These are phyloP conservation scores for Tricholoma saponaceum DNA, from an alignment of 768 basidiomycete genomes.

Conservation along the genomic window DNA sequence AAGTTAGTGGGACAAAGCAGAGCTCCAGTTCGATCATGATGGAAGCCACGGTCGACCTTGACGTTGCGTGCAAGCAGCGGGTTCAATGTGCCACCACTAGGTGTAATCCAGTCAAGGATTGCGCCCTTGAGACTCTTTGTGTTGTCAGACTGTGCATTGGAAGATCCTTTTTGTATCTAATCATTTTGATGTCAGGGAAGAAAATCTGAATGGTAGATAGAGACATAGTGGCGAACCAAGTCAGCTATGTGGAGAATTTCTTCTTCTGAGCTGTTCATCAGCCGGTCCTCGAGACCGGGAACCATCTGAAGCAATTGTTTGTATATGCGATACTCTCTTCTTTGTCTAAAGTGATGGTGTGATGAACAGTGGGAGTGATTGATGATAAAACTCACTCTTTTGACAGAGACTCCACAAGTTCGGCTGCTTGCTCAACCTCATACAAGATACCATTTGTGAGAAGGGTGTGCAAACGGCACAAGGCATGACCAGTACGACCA, in stretches of 20 bases:
- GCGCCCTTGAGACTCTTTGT: not conserved
- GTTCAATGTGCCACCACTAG: constrained; percentile 1
- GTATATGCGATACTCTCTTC: constrained; percentile 11
- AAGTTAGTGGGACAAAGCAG: not conserved
- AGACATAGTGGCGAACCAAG: constrained; percentile 5
- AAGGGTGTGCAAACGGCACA: constrained; percentile 17
- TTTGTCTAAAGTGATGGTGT: constrained; percentile 8
- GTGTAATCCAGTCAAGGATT: constrained; percentile 16
- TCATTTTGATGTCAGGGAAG: not conserved
- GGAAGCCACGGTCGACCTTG: constrained; percentile 11
- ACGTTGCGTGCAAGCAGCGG: constrained; percentile 10
- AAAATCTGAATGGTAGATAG: not conserved
- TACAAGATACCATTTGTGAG: constrained; percentile 13
- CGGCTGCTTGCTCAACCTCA: constrained; percentile 5
- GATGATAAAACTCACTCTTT: constrained; percentile 1
- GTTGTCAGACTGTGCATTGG: constrained; percentile 6
- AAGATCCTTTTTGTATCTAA: constrained; percentile 14
- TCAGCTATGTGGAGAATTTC: constrained; percentile 13
- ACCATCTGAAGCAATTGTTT: constrained; percentile 8
- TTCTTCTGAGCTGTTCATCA: constrained; percentile 10
- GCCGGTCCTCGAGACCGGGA: constrained; percentile 11
- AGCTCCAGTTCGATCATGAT: constrained; percentile 3
- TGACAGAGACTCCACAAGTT: not conserved
- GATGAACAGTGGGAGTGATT: not conserved
- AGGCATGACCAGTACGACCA: constrained; percentile 12